phyloP scores from a whole-genome alignment of 129 eudicot species.

The Ambrosia trifida region DNA sequence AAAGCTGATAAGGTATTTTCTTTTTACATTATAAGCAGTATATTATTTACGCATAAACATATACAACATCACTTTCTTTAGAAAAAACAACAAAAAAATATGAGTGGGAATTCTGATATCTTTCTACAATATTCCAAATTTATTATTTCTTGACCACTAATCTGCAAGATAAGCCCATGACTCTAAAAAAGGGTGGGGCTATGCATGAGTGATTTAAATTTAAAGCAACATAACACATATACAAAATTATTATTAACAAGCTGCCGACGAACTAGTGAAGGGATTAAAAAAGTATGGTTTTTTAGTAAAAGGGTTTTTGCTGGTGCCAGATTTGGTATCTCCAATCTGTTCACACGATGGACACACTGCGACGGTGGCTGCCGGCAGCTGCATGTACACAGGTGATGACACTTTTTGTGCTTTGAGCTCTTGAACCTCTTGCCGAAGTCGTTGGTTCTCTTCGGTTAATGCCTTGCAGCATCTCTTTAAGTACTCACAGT shows the following conservation, averaged over 20 bases:
- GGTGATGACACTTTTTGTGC: constrained; percentile 56
- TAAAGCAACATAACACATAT: constrained; percentile 12
- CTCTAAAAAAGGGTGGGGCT: constrained; percentile 25
- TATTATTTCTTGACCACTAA: not conserved
- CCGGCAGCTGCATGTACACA: constrained; percentile 73
- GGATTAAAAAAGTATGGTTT: constrained; percentile 24
- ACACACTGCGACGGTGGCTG: constrained; percentile 80
- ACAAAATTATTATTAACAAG: constrained; percentile 23
- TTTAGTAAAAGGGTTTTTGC: constrained; percentile 30
- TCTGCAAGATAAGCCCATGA: constrained; percentile 26
- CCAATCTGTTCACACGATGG: constrained; percentile 71
- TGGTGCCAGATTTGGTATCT: constrained; percentile 24
- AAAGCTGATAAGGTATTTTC: too few relatives aligned
- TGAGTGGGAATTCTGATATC: constrained; percentile 3
- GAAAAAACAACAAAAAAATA: not conserved
- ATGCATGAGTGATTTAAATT: constrained; percentile 24
- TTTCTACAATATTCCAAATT: constrained; percentile 13
- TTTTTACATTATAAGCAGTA: not conserved
- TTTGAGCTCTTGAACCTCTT: constrained; percentile 63
- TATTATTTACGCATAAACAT: constrained; percentile 11
- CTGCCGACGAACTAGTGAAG: constrained; percentile 34
- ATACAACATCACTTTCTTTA: not conserved
- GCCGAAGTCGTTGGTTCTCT: constrained; percentile 77
- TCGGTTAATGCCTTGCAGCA: constrained; percentile 73
- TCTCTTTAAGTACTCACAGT: constrained; percentile 75